Conservation (phyloP, 768 basidiomycete species). For the Rhizopogon rudus region DNA sequence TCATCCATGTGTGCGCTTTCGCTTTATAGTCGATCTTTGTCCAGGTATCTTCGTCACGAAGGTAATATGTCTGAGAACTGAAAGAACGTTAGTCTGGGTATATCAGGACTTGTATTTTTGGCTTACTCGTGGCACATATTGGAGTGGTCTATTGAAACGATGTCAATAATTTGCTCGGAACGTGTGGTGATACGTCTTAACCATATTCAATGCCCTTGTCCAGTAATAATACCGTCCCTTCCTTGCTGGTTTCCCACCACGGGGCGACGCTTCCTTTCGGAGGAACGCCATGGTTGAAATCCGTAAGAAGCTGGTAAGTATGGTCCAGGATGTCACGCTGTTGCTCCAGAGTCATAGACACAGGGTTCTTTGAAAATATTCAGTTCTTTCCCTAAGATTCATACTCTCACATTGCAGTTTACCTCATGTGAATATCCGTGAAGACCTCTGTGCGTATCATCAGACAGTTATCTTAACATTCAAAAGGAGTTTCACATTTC, state of each 20-base stretch:
- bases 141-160: constrained; percentile 43
- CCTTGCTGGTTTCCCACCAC: constrained; percentile 77
- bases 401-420: neutral
- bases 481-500: constrained; percentile 44
- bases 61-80: constrained; percentile 60
- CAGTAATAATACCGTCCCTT: constrained; percentile 57
- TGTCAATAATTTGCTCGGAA: constrained; percentile 10
- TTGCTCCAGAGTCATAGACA: constrained; percentile 54
- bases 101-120: neutral
- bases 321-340: constrained; percentile 69
- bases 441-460: constrained; percentile 39
- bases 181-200: constrained; percentile 14
- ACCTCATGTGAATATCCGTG: constrained; percentile 74
- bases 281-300: constrained; percentile 55
- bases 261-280: constrained; percentile 68
- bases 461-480: neutral
- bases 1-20: constrained; percentile 67
- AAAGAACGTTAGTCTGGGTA: neutral
- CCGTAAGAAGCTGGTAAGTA: constrained; percentile 56
- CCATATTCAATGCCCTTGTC: constrained; percentile 76
- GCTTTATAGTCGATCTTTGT: constrained; percentile 64
- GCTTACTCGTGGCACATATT: constrained; percentile 49
- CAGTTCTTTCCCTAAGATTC: neutral
- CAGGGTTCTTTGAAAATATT: constrained; percentile 43
- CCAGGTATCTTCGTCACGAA: constrained; percentile 67